Base-by-base conservation (phyloP, 768 basidiomycete genomes). In the Boletus eberwhitei region DNA sequence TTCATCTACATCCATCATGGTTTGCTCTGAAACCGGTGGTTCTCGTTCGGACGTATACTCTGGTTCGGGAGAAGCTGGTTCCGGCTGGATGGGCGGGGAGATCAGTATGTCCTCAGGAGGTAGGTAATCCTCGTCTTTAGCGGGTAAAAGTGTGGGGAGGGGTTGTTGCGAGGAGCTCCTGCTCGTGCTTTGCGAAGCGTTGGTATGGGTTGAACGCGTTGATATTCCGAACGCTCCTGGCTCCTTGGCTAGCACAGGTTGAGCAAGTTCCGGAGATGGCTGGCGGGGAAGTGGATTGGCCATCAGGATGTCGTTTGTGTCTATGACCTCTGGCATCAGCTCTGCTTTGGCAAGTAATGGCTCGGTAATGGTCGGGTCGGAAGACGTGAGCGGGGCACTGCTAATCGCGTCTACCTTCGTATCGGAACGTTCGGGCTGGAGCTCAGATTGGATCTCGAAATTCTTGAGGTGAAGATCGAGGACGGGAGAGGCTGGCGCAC, bases 1-100 rank as follows among this genome's bases (percentile, higher is more conserved):
- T 58, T 86, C 75, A 12, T 79, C 78, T 13, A 79, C 81, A 51
- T 85, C 73, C 65, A 70, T 73, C 73, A 54, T 75, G 64, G 55
- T 73, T 71, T 44, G 59, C 31, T 63, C 59, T 19, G 48, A 35
- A 24, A 50, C 38, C 4, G 37, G 29, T 16, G 35, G 54, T 32
- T 52, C 59, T 13, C 36, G 57, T 24, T 60, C 46, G 14, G 48
- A 19, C 13, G 16, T 38, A 24, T 39, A 19, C 14, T 53, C 40
- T 32, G 54, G 40, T 38, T 60, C 55, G 36, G 49, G 50, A 32
- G 42, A 52, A 42, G 38, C 38, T 45, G 53, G 45, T 32, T 62
- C 56, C 26, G 44, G 49, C 4, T 29, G 49, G 43, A 17, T 45
- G 32, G 24, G 35, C 11, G 49, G 29, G 36, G 54, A 11, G 3